Conservation (phyloP, 805 yeast species). For the Pichia cephalocereana region DNA sequence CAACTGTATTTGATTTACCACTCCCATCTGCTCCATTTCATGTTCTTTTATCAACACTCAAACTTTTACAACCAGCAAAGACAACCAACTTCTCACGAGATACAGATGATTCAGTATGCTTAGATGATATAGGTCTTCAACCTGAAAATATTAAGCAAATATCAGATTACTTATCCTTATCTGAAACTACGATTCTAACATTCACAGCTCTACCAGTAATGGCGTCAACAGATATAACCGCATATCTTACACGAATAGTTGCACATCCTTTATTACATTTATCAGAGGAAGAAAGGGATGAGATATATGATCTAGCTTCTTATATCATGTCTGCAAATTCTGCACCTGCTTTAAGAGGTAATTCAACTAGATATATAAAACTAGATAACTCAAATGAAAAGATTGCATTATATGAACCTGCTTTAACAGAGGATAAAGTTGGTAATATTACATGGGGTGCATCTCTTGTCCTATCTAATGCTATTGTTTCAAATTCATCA, state of each 20-base stretch:
- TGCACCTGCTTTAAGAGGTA: conserved; percentile 79
- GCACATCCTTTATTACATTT: conserved; percentile 44
- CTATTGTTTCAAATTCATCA: conserved; percentile 30
- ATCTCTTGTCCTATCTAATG: conserved; percentile 55
- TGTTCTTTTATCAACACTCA: neutral
- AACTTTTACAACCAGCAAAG: neutral
- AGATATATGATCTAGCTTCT: conserved; percentile 49
- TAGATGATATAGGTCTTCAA: neutral
- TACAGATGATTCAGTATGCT: neutral
- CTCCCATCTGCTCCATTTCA: neutral
- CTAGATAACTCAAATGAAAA: conserved; percentile 30
- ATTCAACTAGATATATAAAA: conserved; percentile 49
- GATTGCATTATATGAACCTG: conserved; percentile 61
- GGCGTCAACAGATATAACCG: conserved; percentile 28
- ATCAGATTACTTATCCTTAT: neutral
- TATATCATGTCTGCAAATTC: conserved; percentile 67
- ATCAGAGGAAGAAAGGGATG: conserved; percentile 25
- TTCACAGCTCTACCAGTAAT: conserved; percentile 1
- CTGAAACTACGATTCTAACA: neutral
- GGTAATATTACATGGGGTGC: conserved; percentile 98
- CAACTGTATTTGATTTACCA: neutral
- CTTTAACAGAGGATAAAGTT: conserved; percentile 74
- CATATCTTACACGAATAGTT: conserved; percentile 40
- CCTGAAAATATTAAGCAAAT: neutral
- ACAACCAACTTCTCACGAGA: neutral